Conservation (phyloP, 352 stramenopile genomes). For the Globisporangium carolinianum region DNA sequence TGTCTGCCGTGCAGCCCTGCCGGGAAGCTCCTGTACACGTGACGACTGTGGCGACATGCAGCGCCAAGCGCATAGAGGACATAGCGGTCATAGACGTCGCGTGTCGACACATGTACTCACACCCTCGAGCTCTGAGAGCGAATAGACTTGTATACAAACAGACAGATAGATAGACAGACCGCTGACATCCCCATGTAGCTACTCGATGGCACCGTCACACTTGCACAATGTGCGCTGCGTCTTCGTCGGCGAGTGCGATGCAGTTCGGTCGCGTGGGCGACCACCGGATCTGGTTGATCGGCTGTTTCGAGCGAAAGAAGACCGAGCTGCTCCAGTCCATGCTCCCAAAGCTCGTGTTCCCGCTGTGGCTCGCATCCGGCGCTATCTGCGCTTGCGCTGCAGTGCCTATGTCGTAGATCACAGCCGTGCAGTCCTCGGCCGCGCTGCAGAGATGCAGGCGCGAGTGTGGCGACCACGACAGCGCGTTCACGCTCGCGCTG, state of each 20-base stretch:
- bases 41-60: constrained; percentile 5
- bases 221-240: constrained; percentile 94
- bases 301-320: constrained; percentile 57
- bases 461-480: constrained; percentile 94
- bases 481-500: constrained; percentile 90
- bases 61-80: background rate
- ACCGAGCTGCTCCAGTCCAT: constrained; percentile 32
- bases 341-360: constrained; percentile 16
- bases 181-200: background rate
- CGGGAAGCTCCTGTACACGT: constrained; percentile 81
- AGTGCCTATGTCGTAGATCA: constrained; percentile 93
- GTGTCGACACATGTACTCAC: background rate
- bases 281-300: constrained; percentile 88
- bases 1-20: constrained; percentile 76
- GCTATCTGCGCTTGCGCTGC: constrained; percentile 3
- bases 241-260: constrained; percentile 93
- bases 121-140: too few relatives aligned
- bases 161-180: background rate
- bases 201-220: constrained; percentile 20
- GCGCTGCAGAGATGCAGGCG: constrained; percentile 93
- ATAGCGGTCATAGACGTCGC: background rate
- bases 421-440: constrained; percentile 91
- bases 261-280: constrained; percentile 91
- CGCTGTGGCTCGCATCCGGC: constrained; percentile 13
- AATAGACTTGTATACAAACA: background rate